Percentiles rank a stretch among this genome's conserved stretches.
Conservation (phyloP, 495 filamentous ascomycete genomes). For the Penicillium riverlandense region DNA sequence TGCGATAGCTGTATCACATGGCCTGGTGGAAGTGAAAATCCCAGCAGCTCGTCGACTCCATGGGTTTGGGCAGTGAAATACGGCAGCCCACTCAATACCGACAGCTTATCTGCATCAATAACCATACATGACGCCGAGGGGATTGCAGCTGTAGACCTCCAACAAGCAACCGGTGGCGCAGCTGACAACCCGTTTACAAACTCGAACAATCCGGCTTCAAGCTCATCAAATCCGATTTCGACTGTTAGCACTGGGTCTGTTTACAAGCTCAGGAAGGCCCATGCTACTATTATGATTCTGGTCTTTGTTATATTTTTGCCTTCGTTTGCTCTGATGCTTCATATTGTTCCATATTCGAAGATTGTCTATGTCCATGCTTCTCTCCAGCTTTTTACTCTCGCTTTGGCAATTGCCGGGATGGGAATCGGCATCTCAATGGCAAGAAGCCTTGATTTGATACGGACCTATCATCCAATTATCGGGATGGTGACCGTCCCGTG, state of each 20-base stretch:
- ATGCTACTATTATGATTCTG: constrained; percentile 34
- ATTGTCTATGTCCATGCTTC: constrained; percentile 42
- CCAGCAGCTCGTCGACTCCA: constrained; percentile 31
- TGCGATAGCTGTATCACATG: constrained; percentile 53
- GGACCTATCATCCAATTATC: constrained; percentile 38
- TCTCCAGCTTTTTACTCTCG: constrained; percentile 50
- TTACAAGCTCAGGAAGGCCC: constrained; percentile 22
- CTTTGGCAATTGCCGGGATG: constrained; percentile 52
- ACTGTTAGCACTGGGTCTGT: neutral
- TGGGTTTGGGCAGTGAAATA: constrained; percentile 64
- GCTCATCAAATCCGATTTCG: too few species aligned
- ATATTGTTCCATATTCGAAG: constrained; percentile 14
- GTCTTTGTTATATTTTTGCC: constrained; percentile 38
- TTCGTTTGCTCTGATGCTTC: too few species aligned
- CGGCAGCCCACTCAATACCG: constrained; percentile 50
- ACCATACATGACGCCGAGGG: constrained; percentile 45
- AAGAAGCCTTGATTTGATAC: constrained; percentile 6
- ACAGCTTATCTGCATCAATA: constrained; percentile 41
- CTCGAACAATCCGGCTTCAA: neutral
- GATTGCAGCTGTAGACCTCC: constrained; percentile 7
- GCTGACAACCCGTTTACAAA: constrained; percentile 55
- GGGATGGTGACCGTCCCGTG: constrained; percentile 50
- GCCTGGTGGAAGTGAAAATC: constrained; percentile 41
- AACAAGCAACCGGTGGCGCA: constrained; percentile 16
- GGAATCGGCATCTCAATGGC: constrained; percentile 52